Evolutionary conservation across 2,329 filamentous ascomycete species (phyloP), one percentile per base, ranked within the genome.

Genomic region (Fusarium poae): DNA sequence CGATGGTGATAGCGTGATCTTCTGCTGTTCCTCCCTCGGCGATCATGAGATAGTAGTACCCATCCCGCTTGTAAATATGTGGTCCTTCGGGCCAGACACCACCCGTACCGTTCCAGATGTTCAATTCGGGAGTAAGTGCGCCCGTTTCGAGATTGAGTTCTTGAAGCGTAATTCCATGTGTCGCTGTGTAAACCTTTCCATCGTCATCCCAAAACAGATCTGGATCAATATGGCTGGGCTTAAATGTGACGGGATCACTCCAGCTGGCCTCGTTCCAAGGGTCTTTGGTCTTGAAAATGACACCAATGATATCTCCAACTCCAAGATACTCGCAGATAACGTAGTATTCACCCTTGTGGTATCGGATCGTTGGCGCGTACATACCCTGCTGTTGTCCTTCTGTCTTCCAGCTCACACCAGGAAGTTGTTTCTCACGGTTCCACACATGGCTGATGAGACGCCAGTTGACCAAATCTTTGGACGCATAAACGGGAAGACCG

Each of bases 121-220:
- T 79, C 0, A 79, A 54, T 78, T 75, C 51, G 73, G 81, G 46
- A 3, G 48, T 18, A 3, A 67, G 40, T 6, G 55, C 18, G 2
- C 67, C 67, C 0, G 66, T 70, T 3, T 61, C 37, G 3, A 70
- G 21, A 5, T 70, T n/a, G 10, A 70, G 29, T 21, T 70, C 78
- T 27, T 71, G 66, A 1, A 75, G 58, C 1, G 68, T 64, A 11
- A 77, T 73, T 1, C 81, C 13, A 75, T 81, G 32, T 2, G 66
- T 60, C 0, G 79, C 80, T 5, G 86, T 81, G 58, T 88, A 89
- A 0, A 82, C 77, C 58, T 81, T 84, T 2, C 86, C 86, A 46
- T 88, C 82, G 1, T 82, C 81, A 50, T 88, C 84, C 83, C 85
- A 89, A 68, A 87, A 86, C 0, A 76, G 34, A 11, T 77, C 10